Base-by-base conservation (phyloP, 179 eudicot species). In the Camellia oleifera region DNA sequence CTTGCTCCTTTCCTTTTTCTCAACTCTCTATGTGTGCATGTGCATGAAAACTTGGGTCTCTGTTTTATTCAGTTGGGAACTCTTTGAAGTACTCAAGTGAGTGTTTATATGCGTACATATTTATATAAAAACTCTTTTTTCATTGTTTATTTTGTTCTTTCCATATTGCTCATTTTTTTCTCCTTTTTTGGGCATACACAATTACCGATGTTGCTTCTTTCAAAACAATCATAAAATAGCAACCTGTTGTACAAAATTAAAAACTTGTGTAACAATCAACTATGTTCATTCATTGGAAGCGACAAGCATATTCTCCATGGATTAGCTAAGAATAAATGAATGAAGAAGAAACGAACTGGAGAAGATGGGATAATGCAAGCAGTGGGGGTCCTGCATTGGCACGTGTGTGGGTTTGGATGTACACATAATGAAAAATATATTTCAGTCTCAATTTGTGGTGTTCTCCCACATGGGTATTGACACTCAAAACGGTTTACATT, bases 401-500 rank as follows among this genome's bases (percentile, higher is more conserved):
- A 9, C 20, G 10, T 18, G 67, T 18, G 5, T 15, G 1, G 7
- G n/a, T 60, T 14, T 60, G 20, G 15, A 18, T 5, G 11, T 32
- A 13, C 48, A 67, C 0, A 40, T 40, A 10, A 4, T 12, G 5
- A 3, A 11, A 26, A 4, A 40, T 2, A 26, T 40, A 3, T 67
- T 32, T 5, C 7, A 67, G 70, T 67, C 70, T 67, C 4, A 67
- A 67, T 67, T 9, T 67, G 15, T 26, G 15, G n/a, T 40, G 17
- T 40, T 8, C 2, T 9, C 17, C 70, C 17, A 12, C 8, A 12
- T 40, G 15, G 48, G 63, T 20, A 60, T 17, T 60, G 5, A 20
- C 63, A 44, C 67, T 69, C 60, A 58, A 12, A 50, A 52, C 69
- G 69, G 10, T 52, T 32, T 32, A 23, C 44, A 70, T 80, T 78